Evolutionary conservation across 768 basidiomycete species (phyloP), one percentile per base, ranked within the genome.

Genomic region (Pleurotus sapidus): DNA sequence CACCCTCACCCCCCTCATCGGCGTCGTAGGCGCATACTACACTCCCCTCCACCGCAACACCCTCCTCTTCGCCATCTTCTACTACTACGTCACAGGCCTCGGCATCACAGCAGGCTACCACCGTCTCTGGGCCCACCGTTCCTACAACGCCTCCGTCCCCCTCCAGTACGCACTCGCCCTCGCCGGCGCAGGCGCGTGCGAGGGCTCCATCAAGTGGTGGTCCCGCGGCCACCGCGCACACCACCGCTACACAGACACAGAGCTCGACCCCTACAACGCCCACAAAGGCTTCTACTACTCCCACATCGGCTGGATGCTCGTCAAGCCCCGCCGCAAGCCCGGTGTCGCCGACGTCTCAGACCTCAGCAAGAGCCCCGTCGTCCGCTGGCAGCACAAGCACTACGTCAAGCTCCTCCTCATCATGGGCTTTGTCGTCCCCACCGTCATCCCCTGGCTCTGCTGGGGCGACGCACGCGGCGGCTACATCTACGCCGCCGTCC

Each of bases 141-240:
- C 91, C 0, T 99, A 95, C 72, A 98, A 96, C 68, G 96, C 96
- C 42, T 87, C 89, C 3, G 79, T 80, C 58, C 88, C 91, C n/a
- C 75, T 98, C 11, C 88, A 98, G 69, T 97, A 93, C 68, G 74
- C 83, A 61, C 84, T 98, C 46, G 92, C 94, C 17, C 65, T 89
- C 17, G 81, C 86, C 9, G 96, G 96, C 49, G 88, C 93, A 1
- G 96, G 96, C 46, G 95, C 95, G 4, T 89, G 95, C 46, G 84
- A 99, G 68, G 96, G 95, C 9, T 97, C 95, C 20, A 95, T 98
- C 76, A 90, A 92, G 71, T 98, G 96, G 96, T 98, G 96, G 96
- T 88, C 89, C 20, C 84, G 96, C 50, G 95, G 95, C 48, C 96
- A 98, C 78, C 91, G 96, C 58, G 95, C 96, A 3, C 95, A 96